Evolutionary conservation across 371 early-diverging fungal genomes (phyloP), one percentile per base, ranked within the genome.

Genomic region (Dipsacomyces acuminosporus): DNA sequence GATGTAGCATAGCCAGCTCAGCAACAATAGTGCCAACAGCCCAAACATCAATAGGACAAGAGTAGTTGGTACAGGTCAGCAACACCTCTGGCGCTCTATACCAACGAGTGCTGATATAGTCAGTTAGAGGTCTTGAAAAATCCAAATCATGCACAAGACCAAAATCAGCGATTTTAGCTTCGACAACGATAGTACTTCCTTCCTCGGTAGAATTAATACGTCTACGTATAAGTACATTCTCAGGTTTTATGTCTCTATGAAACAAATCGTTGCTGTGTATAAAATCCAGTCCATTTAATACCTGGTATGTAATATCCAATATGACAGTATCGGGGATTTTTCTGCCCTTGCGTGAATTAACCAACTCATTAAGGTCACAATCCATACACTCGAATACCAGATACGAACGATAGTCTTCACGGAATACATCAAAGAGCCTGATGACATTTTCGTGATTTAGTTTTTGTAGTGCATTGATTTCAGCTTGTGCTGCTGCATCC

Each of bases 81-180:
- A 99, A 67, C 3, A 99, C 86, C 76, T 99, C 99, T 22, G 99
- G 99, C 7, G 99, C 93, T 24, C 99, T 86, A 73, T 99, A 99
- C 97, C 97, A 96, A 58, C 97, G 78, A 8, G 97, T 96, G 76
- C 89, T 88, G 46, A 95, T 93, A 76, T 96, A 95, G 53, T 89
- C 88, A 13, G 96, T 94, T 56, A 78, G 79, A 21, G 95, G 93
- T 8, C 89, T 85, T 30, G 78, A 73, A 58, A 83, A 84, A 51
- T 91, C 83, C 56, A 92, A 80, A 54, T 92, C 90, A 45, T 90
- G 76, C 21, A 93, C 94, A 24, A 96, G 78, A 1, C 97, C 96
- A 77, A 97, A 92, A 73, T 97, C 97, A 9, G 93, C 95, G 48
- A 96, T 81, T 74, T 96, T 96, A 22, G 93, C 80, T 20, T 71